A percentile compares a stretch with the other conserved stretches of the same genome.
phyloP scores from a whole-genome alignment of 805 yeast genomes.

The Saturnispora halmiae region DNA sequence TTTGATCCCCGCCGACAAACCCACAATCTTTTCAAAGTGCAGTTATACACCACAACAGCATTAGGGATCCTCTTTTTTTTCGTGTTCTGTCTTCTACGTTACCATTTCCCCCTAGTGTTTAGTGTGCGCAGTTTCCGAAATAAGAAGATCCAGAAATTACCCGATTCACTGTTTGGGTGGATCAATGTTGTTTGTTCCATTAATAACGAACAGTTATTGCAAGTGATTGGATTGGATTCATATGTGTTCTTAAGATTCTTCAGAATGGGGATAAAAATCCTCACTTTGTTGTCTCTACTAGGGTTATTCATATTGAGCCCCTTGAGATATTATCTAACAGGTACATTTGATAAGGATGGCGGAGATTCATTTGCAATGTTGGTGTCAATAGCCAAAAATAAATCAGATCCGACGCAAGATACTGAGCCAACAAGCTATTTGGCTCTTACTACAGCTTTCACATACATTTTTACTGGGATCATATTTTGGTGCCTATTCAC shows the following conservation, averaged over 20 bases:
- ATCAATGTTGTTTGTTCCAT: slow-evolving; percentile 37
- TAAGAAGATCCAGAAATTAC: slow-evolving; percentile 36
- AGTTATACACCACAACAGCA: slow-evolving; percentile 39
- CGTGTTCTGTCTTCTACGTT: slow-evolving; percentile 42
- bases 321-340: slow-evolving; percentile 42
- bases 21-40: slow-evolving; percentile 51
- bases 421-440: slow-evolving; percentile 30
- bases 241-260: slow-evolving; percentile 51
- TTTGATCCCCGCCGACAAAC: slow-evolving; percentile 35
- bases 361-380: background rate
- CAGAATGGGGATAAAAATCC: slow-evolving; percentile 43
- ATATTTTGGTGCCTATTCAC: slow-evolving; percentile 37
- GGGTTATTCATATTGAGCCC: slow-evolving; percentile 46
- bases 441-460: slow-evolving; percentile 47
- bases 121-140: slow-evolving; percentile 46
- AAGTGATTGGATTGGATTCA: slow-evolving; percentile 51
- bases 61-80: slow-evolving; percentile 40
- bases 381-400: background rate
- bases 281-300: slow-evolving; percentile 35
- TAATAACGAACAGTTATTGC: slow-evolving; percentile 42
- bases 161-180: slow-evolving; percentile 46
- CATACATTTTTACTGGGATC: slow-evolving; percentile 43
- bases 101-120: slow-evolving; percentile 48
- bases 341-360: slow-evolving; percentile 33
- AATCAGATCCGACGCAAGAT: slow-evolving; percentile 13